phyloP scores from a whole-genome alignment of 2,329 filamentous ascomycete species.

The Botryotinia narcissicola region DNA sequence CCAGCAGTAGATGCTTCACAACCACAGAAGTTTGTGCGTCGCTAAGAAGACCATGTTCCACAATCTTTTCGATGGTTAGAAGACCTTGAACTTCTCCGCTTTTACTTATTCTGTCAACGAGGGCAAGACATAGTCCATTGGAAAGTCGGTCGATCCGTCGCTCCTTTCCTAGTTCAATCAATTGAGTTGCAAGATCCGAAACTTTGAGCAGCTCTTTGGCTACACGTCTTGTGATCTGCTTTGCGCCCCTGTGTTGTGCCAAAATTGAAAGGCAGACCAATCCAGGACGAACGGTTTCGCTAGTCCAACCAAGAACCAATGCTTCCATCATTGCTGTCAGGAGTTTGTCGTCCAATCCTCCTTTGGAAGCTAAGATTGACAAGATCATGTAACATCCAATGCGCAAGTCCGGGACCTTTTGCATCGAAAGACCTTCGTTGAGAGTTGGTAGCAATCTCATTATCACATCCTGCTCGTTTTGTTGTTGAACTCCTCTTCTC shows the following conservation, averaged over 20 bases:
- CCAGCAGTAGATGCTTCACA: conserved; percentile 62
- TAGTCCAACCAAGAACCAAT: conserved; percentile 72
- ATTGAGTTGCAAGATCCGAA: conserved; percentile 55
- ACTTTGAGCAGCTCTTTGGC: conserved; percentile 67
- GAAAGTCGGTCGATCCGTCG: conserved; percentile 69
- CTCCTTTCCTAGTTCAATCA: conserved; percentile 61
- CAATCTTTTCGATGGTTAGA: conserved; percentile 57
- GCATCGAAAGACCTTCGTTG: conserved; percentile 73
- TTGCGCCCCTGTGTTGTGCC: conserved; percentile 72
- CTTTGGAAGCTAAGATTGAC: conserved; percentile 80
- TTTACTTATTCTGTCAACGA: conserved; percentile 60
- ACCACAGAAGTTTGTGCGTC: conserved; percentile 62
- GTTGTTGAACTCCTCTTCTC: conserved; percentile 69
- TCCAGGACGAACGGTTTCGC: conserved; percentile 68
- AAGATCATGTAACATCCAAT: conserved; percentile 90
- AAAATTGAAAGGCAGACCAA: conserved; percentile 79
- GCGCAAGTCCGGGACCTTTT: conserved; percentile 73
- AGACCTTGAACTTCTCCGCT: conserved; percentile 58
- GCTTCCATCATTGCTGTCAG: conserved; percentile 90
- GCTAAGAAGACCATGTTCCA: conserved; percentile 59
- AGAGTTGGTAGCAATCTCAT: conserved; percentile 67
- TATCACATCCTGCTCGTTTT: conserved; percentile 76
- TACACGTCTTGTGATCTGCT: conserved; percentile 67
- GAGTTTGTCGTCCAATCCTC: conserved; percentile 71
- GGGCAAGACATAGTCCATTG: conserved; percentile 66